A percentile compares a stretch with the other conserved stretches of the same genome.
phyloP scores from a whole-genome alignment of 495 filamentous ascomycete genomes.

The Aspergillus panamensis region DNA sequence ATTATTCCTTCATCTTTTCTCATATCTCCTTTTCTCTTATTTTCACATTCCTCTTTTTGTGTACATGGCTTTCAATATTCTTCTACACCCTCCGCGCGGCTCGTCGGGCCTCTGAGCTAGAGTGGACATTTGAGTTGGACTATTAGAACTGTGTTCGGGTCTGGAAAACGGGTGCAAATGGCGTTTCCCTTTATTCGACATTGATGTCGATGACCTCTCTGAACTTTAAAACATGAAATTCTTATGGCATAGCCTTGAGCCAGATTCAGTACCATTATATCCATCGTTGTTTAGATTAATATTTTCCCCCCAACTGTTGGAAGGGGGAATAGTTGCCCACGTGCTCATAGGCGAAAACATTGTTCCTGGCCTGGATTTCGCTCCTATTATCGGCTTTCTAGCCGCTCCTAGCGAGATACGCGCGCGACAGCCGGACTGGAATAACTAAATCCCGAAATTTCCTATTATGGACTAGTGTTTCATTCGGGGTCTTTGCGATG shows the following conservation, averaged over 20 bases:
- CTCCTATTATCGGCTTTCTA: constrained; percentile 1
- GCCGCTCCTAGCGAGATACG: constrained; percentile 1
- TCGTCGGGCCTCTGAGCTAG: constrained; percentile 24
- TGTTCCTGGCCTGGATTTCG: background rate
- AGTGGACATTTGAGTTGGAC: constrained; percentile 42
- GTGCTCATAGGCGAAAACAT: background rate
- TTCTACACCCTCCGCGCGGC: constrained; percentile 31
- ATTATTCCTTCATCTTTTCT: constrained; percentile 19
- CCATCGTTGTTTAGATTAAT: background rate
- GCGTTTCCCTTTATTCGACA: constrained; percentile 44
- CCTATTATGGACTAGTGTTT: constrained; percentile 39
- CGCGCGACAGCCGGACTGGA: constrained; percentile 28
- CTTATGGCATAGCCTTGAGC: constrained; percentile 24
- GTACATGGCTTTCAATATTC: constrained; percentile 48
- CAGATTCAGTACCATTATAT: constrained; percentile 8
- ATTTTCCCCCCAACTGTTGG: background rate
- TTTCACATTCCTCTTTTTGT: constrained; percentile 32
- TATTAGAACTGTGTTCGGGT: constrained; percentile 49
- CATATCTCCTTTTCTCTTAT: constrained; percentile 23
- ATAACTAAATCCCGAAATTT: constrained; percentile 29
- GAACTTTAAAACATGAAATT: constrained; percentile 29
- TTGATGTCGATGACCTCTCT: constrained; percentile 39
- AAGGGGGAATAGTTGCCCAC: background rate
- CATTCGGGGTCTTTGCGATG: constrained; percentile 46
- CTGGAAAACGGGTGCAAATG: constrained; percentile 50